Conservation (phyloP, 73 alveolate genomes). For the Durusdinium trenchii region DNA sequence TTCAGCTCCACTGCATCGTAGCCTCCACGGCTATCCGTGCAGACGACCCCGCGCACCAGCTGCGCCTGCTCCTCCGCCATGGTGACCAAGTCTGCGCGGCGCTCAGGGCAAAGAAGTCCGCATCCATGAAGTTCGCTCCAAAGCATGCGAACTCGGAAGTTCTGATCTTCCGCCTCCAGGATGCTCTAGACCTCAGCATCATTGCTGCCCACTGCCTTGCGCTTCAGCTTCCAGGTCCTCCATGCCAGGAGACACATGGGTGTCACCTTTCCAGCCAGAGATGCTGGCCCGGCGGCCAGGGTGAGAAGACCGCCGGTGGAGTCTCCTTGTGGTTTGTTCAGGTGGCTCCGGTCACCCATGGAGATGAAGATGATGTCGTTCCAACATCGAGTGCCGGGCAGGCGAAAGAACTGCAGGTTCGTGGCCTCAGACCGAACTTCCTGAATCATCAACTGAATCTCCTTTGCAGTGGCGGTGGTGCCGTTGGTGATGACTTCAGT, state of each 20-base stretch:
- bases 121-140: background rate
- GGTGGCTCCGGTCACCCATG: background rate
- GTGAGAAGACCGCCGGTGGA: background rate
- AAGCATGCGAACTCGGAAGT: background rate
- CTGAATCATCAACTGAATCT: background rate
- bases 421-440: background rate
- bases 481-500: background rate
- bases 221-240: background rate
- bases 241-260: background rate
- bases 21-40: no score
- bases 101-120: no score
- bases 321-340: background rate
- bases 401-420: background rate
- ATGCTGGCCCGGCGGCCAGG: background rate
- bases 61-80: no score
- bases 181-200: background rate
- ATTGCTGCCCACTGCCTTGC: background rate
- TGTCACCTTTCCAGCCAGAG: background rate
- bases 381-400: background rate
- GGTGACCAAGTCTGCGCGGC: no score
- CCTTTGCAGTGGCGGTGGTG: background rate
- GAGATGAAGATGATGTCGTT: background rate
- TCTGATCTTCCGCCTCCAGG: constrained; percentile 5
- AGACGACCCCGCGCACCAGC: no score
- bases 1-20: no score